Conservation (phyloP, 1,284 basidiomycete species). For the Malassezia sympodialis region DNA sequence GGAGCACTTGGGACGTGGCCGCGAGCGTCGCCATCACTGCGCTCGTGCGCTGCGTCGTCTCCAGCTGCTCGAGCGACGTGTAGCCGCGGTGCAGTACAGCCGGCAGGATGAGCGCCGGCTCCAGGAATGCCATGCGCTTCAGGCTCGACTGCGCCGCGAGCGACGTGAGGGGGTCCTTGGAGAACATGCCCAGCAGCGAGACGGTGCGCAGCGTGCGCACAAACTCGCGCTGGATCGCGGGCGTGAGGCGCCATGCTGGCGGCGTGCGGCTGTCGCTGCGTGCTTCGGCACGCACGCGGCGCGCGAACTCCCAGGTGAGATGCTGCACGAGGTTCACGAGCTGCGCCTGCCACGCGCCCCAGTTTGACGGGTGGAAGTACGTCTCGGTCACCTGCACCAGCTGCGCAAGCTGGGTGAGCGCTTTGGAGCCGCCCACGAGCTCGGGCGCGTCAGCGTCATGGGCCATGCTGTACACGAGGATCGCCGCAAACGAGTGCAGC, state of each 20-base stretch:
- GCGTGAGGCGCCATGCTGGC: slow-evolving; percentile 63
- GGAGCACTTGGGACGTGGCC: slow-evolving; percentile 66
- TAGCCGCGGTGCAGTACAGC: slow-evolving; percentile 84
- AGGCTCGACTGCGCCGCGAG: slow-evolving; percentile 51
- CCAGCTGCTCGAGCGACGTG: slow-evolving; percentile 65
- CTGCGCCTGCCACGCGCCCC: slow-evolving; percentile 52
- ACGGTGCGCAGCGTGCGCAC: slow-evolving; percentile 74
- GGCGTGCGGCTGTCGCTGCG: slow-evolving; percentile 71
- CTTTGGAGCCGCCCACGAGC: slow-evolving; percentile 68
- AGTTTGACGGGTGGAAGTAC: slow-evolving; percentile 68
- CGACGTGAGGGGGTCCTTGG: slow-evolving; percentile 58
- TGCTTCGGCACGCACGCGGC: slow-evolving; percentile 59
- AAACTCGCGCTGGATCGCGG: slow-evolving; percentile 69
- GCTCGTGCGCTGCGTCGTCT: slow-evolving; percentile 50
- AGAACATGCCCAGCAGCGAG: slow-evolving; percentile 86
- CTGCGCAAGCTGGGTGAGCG: slow-evolving; percentile 76
- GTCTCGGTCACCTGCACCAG: slow-evolving; percentile 85
- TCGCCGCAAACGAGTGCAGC: slow-evolving; percentile 67
- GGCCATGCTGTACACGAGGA: slow-evolving; percentile 83
- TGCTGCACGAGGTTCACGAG: slow-evolving; percentile 71
- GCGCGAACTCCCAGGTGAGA: slow-evolving; percentile 66
- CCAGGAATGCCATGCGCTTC: slow-evolving; percentile 66
- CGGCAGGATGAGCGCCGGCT: slow-evolving; percentile 80
- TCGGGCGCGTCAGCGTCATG: slow-evolving; percentile 57
- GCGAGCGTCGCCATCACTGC: slow-evolving; percentile 73